A percentile compares a stretch with the other conserved stretches of the same genome.
Conservation (phyloP, 495 filamentous ascomycete species). For the Penicillium soppii region DNA sequence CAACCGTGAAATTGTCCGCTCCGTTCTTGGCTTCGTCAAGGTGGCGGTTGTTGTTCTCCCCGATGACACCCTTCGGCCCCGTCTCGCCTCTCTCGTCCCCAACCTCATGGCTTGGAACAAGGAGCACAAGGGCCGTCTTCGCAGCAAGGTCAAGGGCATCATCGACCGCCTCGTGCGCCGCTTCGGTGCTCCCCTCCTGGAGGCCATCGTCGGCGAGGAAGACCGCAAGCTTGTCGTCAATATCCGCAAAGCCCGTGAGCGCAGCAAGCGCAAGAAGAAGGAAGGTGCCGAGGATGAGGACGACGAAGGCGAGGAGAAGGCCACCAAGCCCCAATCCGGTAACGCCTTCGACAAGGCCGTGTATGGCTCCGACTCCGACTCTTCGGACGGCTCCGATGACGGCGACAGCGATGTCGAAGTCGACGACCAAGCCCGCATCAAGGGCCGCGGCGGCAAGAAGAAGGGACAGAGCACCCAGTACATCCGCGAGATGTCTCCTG, state of each 20-base stretch:
- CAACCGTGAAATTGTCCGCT: constrained; percentile 93
- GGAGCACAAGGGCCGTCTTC: constrained; percentile 95
- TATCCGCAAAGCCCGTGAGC: constrained; percentile 89
- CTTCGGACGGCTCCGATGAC: constrained; percentile 61
- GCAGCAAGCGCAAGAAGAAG: constrained; percentile 81
- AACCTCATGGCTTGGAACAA: constrained; percentile 95
- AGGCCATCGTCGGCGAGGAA: constrained; percentile 68
- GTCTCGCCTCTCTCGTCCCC: constrained; percentile 72
- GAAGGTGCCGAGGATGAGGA: constrained; percentile 52
- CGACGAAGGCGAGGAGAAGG: constrained; percentile 43
- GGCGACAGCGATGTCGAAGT: constrained; percentile 56
- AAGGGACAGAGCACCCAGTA: constrained; percentile 64
- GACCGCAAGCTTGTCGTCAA: constrained; percentile 89
- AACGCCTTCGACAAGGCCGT: constrained; percentile 94
- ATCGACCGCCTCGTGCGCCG: constrained; percentile 87
- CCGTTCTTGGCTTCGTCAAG: constrained; percentile 93
- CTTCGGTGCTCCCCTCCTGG: constrained; percentile 78
- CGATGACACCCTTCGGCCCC: constrained; percentile 67
- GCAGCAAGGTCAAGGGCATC: constrained; percentile 96
- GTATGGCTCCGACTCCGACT: constrained; percentile 80
- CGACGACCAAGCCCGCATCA: constrained; percentile 35
- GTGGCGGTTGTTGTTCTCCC: constrained; percentile 87
- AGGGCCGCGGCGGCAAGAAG: constrained; percentile 34
- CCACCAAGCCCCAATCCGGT: constrained; percentile 54
- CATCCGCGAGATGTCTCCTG: constrained; percentile 77